Base-by-base conservation (phyloP, 768 basidiomycete species). In the Kwoniella pini region DNA sequence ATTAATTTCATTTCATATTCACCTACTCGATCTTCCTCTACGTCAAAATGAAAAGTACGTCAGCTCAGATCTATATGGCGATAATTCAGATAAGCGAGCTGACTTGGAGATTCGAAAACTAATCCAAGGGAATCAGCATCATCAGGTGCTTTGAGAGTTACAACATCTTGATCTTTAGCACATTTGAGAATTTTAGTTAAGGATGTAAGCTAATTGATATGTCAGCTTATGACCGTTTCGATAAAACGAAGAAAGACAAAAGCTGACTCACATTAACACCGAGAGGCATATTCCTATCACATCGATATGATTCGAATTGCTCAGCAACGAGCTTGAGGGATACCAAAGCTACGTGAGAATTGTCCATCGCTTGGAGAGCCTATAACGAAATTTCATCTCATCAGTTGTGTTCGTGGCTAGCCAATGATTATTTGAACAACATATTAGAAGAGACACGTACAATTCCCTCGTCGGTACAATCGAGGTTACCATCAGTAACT, bases 1-100 rank as follows among this genome's bases (percentile, higher is more conserved):
- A 99, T 97, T 54, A 98, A 86, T 79, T 98, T 98, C 88, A 99
- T 91, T 70, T 96, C 93, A 80, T 99, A 99, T 77, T 97, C 91
- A 24, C 93, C 92, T 54, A 98, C 88, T 64, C 96, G 87, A 78
- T 96, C 95, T 3, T 87, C 85, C 79, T 87, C 94, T 96, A n/a
- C n/a, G n/a, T 67, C 4, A 43, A 53, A 12, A 13, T 21, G 51
- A 48, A 33, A 49, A 49, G n/a, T 36, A 10, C 12, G 22, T 46
- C 13, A 44, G 1, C 22, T 13, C 24, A 58, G 26, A 30, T n/a
- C n/a, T n/a, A n/a, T n/a, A n/a, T n/a, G n/a, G n/a, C n/a, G n/a
- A n/a, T n/a, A n/a, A n/a, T n/a, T n/a, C n/a, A n/a, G n/a, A n/a
- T 13, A 26, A 21, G 4, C 10, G 5, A 17, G 84, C 86, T 67